Percentiles rank a stretch among this genome's conserved stretches.
Conservation (phyloP, 129 eudicot genomes). For the Saussurea involucrata region DNA sequence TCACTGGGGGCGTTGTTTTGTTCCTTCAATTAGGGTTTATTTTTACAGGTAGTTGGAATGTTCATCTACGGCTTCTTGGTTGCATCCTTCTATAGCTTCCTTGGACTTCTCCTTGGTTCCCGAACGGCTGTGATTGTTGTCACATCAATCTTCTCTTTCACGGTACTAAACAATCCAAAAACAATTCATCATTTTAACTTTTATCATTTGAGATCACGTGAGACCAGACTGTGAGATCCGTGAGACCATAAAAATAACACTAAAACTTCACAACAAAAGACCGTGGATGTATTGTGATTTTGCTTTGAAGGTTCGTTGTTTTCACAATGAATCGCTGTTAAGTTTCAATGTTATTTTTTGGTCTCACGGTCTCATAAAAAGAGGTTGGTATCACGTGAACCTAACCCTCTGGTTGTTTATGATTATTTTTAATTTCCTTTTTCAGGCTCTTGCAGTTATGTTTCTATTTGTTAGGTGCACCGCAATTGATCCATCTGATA, state of each 20-base stretch:
- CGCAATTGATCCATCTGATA: conserved; percentile 70
- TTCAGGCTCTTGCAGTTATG: conserved; percentile 72
- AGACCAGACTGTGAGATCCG: no score
- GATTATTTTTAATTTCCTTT: background rate
- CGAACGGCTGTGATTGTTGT: conserved; percentile 54
- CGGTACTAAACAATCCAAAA: conserved; percentile 34
- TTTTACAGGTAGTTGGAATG: conserved; percentile 78
- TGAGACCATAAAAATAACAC: no score
- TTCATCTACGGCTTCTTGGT: conserved; percentile 60
- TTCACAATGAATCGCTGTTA: no score
- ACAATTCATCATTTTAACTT: background rate
- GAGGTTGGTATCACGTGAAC: no score
- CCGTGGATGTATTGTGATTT: no score
- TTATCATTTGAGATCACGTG: background rate
- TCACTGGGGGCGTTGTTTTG: background rate
- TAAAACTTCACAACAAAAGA: no score
- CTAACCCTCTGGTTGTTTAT: background rate
- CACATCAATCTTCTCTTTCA: conserved; percentile 45
- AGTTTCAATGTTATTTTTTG: no score
- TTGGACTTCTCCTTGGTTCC: conserved; percentile 71
- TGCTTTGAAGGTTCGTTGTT: no score
- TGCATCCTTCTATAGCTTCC: conserved; percentile 63
- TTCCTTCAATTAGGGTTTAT: background rate
- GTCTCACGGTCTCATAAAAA: no score
- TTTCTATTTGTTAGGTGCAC: conserved; percentile 74